A percentile compares a stretch with the other conserved stretches of the same genome.
phyloP scores from a whole-genome alignment of 176 grass and related monocot genomes.

The Oryza longistaminata region DNA sequence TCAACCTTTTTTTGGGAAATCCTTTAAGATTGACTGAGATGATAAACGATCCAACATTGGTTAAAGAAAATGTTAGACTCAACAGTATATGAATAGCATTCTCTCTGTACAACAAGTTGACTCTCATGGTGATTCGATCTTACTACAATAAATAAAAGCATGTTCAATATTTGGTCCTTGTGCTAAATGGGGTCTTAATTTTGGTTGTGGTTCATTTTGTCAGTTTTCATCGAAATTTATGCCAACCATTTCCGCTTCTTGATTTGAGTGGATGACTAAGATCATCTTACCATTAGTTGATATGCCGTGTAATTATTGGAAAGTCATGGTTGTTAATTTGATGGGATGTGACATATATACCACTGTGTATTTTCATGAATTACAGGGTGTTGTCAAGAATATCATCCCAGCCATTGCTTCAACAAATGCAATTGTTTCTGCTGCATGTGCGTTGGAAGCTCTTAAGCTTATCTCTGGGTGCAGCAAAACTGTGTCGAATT shows the following conservation, averaged over 20 bases:
- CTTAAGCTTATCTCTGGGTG: slow-evolving; percentile 95
- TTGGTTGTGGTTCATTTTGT: background rate
- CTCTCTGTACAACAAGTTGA: background rate
- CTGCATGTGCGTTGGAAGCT: slow-evolving; percentile 93
- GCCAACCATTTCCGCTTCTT: background rate
- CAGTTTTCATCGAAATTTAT: slow-evolving; percentile 9
- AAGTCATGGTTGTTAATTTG: background rate
- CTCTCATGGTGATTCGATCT: slow-evolving; percentile 1
- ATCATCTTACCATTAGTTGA: slow-evolving; percentile 7
- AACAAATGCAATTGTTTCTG: slow-evolving; percentile 94
- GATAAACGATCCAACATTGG: slow-evolving; percentile 1
- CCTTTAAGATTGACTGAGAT: background rate
- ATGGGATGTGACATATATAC: slow-evolving; percentile 25
- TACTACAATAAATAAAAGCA: background rate
- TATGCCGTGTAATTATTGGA: background rate
- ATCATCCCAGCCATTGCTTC: slow-evolving; percentile 99
- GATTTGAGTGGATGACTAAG: background rate
- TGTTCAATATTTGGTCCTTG: background rate
- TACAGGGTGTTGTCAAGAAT: slow-evolving; percentile 98
- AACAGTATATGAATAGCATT: background rate
- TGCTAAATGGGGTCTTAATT: background rate
- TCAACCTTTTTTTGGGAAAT: background rate
- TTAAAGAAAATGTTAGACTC: slow-evolving; percentile 1
- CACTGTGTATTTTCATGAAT: slow-evolving; percentile 25
- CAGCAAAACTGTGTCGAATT: slow-evolving; percentile 98